phyloP scores from a whole-genome alignment of 1,284 basidiomycete species.

The Fomitopsis pinicola region DNA sequence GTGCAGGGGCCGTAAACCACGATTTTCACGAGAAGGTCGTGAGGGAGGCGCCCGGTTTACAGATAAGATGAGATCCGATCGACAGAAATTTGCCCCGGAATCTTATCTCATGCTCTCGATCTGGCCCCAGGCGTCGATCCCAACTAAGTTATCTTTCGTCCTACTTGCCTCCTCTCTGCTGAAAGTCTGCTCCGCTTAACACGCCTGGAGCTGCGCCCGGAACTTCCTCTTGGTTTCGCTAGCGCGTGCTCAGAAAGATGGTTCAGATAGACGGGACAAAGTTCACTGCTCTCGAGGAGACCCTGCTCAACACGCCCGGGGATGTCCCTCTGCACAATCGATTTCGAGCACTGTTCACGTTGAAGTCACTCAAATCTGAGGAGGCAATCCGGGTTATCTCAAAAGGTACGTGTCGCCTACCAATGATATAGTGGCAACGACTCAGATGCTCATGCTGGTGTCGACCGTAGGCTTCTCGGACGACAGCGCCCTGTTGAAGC shows the following conservation, averaged over 20 bases:
- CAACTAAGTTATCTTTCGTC: neutral
- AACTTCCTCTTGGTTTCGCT: neutral
- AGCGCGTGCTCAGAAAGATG: slow-evolving; percentile 20
- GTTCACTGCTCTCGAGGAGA: slow-evolving; percentile 51
- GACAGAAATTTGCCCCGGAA: slow-evolving; percentile 19
- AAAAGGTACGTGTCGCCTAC: slow-evolving; percentile 50
- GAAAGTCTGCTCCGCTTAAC: neutral
- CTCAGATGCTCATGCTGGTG: neutral
- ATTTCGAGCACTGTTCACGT: slow-evolving; percentile 90
- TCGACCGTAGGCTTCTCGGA: slow-evolving; percentile 70
- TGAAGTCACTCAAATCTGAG: slow-evolving; percentile 84
- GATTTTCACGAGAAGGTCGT: neutral
- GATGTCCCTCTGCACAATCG: slow-evolving; percentile 81
- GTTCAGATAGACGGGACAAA: slow-evolving; percentile 21
- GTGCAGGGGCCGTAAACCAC: neutral
- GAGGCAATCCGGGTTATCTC: slow-evolving; percentile 84
- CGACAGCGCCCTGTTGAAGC: slow-evolving; percentile 89
- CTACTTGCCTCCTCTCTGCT: neutral
- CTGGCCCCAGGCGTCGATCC: slow-evolving; percentile 5
- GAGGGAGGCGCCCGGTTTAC: neutral
- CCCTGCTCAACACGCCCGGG: slow-evolving; percentile 75
- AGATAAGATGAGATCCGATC: slow-evolving; percentile 18
- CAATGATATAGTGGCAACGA: too few relatives aligned
- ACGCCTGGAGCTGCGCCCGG: neutral
- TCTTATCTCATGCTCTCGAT: slow-evolving; percentile 22